Base-by-base conservation (phyloP, 192 early-diverging fungal genomes). In the Coemansia sp. region DNA sequence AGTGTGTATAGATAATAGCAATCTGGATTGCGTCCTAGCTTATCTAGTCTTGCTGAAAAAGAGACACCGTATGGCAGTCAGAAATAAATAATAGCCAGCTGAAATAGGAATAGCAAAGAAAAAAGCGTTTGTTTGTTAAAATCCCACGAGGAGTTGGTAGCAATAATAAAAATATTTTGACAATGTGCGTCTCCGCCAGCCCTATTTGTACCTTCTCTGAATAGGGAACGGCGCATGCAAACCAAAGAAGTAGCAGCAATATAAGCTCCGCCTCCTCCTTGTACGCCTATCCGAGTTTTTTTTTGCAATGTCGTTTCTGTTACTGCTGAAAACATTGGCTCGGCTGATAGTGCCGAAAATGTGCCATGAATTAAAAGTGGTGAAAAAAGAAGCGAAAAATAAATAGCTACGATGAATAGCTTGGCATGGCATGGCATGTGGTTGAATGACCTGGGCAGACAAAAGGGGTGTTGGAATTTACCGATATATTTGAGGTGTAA, bases 91-190 rank as follows among this genome's bases (percentile, higher is more conserved):
- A 32, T 6, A 50, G 12, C 17, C 22, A 36, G 60, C 42, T 40
- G 59, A 36, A 42, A 60, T 28, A n/a, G 18, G 42, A 60, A 40
- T 25, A n/a, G n/a, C n/a, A n/a, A n/a, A n/a, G 32, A 50, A 36
- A 42, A 48, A 61, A 11, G 42, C 42, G 42, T 45, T 45, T 45
- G 42, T 45, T 45, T 45, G 42, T 14, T 45, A 11, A 14, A 45
- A 45, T 2, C 42, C 8, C 42, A 45, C 10, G 16, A 45, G 16
- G 42, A 45, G 12, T 11, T 7, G 42, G 42, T 11, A 16, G 12
- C 3, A 14, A 11, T 45, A 45, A 45, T 7, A 14, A 45, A 14
- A 11, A 45, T n/a, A 45, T 14, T 14, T 45, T 45, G 42, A 45
- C 42, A 45, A 45, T 45, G 42, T 45, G 10, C 42, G 42, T 45